Evolutionary conservation across 2,329 filamentous ascomycete species (phyloP), one percentile per base, ranked within the genome.

Genomic region (Exophiala sideris): DNA sequence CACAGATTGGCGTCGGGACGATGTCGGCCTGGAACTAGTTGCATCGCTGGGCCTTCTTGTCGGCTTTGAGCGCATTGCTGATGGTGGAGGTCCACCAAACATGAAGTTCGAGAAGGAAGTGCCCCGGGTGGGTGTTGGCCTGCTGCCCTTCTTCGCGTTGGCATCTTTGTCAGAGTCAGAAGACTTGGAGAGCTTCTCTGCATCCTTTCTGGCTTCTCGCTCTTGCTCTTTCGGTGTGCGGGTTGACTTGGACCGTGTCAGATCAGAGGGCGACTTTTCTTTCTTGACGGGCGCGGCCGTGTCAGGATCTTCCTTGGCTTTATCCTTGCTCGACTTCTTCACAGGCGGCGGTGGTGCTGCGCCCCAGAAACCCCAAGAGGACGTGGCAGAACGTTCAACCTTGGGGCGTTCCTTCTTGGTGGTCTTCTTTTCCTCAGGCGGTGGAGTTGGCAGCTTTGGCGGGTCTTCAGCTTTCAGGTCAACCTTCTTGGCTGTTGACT

Each of bases 301-400:
- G 6, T 67, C 67, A 6, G 59, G 58, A 32, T 70, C 71, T 44
- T 74, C 73, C 35, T 56, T 54, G 10, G 67, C 65, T 49, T 82
- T 79, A 63, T 79, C 85, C 60, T 79, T 78, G 58, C 67, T 62
- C 18, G 76, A 66, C 61, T 76, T 78, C 60, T 72, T 76, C 3
- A 29, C 24, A 29, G 24, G 24, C 24, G 74, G 68, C 2, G 70
- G 66, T 16, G 77, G 71, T 2, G 79, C 75, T 12, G 83, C 79
- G 14, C 81, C 82, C 87, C 87, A 92, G 68, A 84, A 83, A 34
- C 85, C 86, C 89, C 90, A 94, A 29, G 87, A 84, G 10, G 81
- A 77, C n/a, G 71, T 72, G 34, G 78, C 79, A 35, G 87, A 85
- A 54, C 89, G 87, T 62, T 84, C 88, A 59, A 91, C 82, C 66